These are phyloP conservation scores for Colletotrichum cereale DNA, from an alignment of 2,329 filamentous ascomycete genomes.

Conservation along the genomic window DNA sequence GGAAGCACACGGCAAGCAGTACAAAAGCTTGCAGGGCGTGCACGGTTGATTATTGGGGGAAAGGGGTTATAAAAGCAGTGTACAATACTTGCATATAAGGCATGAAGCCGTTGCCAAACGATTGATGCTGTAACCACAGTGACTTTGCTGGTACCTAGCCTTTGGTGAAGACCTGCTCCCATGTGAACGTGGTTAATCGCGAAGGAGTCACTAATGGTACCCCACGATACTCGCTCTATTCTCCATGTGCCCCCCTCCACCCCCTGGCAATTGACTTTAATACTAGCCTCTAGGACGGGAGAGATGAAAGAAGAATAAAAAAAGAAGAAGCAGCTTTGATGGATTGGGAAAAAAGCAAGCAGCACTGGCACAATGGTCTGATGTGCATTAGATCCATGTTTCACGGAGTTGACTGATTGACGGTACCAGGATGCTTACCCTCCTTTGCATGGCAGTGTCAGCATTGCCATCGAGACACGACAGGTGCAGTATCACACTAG, in stretches of 20 bases:
- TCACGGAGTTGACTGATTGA: not conserved
- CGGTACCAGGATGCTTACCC: too few relatives aligned
- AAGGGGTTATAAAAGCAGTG: conserved; percentile 21
- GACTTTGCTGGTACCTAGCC: not conserved
- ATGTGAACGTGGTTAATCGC: not conserved
- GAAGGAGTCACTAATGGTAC: not conserved
- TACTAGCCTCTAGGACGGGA: not conserved
- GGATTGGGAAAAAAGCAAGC: not conserved
- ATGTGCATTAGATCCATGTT: not conserved
- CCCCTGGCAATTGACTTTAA: not conserved
- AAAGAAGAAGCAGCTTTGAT: not conserved
- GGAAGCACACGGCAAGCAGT: not conserved
- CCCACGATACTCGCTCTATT: not conserved
- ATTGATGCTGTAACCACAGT: not conserved
- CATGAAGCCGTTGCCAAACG: conserved; percentile 1
- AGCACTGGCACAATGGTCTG: not conserved
- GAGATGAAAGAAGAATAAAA: not conserved
- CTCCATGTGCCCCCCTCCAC: not conserved
- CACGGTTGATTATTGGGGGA: not conserved
- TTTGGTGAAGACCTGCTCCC: not conserved
- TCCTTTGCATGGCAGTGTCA: not conserved
- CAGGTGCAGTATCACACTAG: not conserved
- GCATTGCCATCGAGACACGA: not conserved
- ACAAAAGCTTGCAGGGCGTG: conserved; percentile 3
- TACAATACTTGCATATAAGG: conserved; percentile 32